Evolutionary conservation across 2,329 filamentous ascomycete genomes (phyloP), one percentile per base, ranked within the genome.

Genomic region (Knufia petricola): DNA sequence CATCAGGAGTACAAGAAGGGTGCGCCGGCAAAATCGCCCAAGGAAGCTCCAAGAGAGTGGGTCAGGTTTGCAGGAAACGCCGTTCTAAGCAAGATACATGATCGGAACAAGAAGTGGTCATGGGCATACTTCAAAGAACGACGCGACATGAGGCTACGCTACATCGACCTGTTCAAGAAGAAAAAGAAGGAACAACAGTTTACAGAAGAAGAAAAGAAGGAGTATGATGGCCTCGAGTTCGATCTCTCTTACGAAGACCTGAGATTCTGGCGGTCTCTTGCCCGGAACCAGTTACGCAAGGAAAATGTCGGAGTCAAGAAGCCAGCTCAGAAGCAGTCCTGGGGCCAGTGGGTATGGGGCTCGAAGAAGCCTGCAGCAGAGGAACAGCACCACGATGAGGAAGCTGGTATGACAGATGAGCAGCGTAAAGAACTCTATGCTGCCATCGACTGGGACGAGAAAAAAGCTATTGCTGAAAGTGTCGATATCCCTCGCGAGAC

Each of bases 371-470:
- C 81, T 1, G 60, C 69, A 24, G 24, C n/a, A 3, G 19, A 47
- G 44, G 49, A 52, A 19, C 74, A 82, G 44, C 70, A 75, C 44
- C 76, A 85, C 34, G 74, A 85, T 38, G 75, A 81, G 3, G 84
- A 94, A 57, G 86, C 82, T 0, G 79, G 87, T 51, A 94, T 98
- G 76, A 94, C 87, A 0, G 92, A 98, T 53, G 83, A 96, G 65
- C 89, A 99, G 64, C 83, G 90, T 36, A 88, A 96, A 64, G 90
- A 98, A 66, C 77, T 99, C 8, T 98, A 96, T 65, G 84, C 94
- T 58, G 94, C 87, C 43, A 99, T 99, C 59, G 92, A 96, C 60
- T 99, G 90, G 82, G 87, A 98, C 54, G 92, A 99, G 66, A 96
- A 95, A 71, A 82, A 89, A 52, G 86, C 85, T 1, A 76, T 98